phyloP scores from a whole-genome alignment of 139 green algal genomes.

The Coelastrella sp. region DNA sequence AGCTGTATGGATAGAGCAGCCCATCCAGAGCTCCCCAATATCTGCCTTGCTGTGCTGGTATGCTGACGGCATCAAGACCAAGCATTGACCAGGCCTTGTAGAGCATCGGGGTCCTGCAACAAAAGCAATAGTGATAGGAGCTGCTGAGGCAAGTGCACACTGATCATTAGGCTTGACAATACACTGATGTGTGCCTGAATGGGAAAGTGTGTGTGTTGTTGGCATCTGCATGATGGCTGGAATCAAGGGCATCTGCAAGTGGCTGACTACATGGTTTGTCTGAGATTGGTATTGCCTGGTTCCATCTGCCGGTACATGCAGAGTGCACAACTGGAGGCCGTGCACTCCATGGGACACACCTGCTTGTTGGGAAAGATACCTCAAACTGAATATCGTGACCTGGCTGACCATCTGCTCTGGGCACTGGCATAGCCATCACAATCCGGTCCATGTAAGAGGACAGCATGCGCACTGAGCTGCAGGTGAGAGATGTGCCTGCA shows the following conservation, averaged over 20 bases:
- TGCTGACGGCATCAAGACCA: background rate
- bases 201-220: too few species aligned
- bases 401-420: background rate
- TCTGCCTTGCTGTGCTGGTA: background rate
- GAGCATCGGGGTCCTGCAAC: background rate
- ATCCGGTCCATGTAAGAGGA: slow-evolving; percentile 20
- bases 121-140: background rate
- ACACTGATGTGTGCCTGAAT: too few species aligned
- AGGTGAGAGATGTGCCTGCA: background rate
- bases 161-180: background rate
- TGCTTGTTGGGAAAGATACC: slow-evolving; percentile 12
- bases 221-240: too few species aligned
- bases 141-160: background rate
- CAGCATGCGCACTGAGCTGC: slow-evolving; percentile 14
- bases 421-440: slow-evolving; percentile 15
- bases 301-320: too few species aligned
- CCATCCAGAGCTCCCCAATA: slow-evolving; percentile 7
- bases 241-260: too few species aligned
- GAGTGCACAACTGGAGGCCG: too few species aligned
- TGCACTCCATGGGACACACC: background rate
- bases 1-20: slow-evolving; percentile 15
- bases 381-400: slow-evolving; percentile 23
- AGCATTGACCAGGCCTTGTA: background rate
- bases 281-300: too few species aligned
- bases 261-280: too few species aligned